Base-by-base conservation (phyloP, 2,329 filamentous ascomycete species). In the Diaporthe ilicicola region DNA sequence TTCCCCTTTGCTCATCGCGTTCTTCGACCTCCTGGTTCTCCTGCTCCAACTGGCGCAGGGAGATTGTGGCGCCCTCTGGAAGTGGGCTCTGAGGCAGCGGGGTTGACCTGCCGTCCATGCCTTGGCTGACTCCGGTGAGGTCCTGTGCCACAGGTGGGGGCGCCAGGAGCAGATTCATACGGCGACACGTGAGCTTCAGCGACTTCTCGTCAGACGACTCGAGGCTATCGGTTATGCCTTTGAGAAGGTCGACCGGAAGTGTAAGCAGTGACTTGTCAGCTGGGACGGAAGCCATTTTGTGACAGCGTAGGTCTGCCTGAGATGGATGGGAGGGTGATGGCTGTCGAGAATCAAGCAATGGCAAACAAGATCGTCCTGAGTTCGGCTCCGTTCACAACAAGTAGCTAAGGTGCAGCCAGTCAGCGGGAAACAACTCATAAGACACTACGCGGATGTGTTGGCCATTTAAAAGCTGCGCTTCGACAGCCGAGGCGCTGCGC, bases 11-110 rank as follows among this genome's bases (percentile, higher is more conserved):
- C 1, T 22, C 39, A 4, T 70, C 69, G 22, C 69, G 69, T 19
- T 70, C 42, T 34, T 70, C 69, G 29, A 70, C 69, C 24, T 70
- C 69, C n/a, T 50, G 50, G 51, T 70, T 70, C 61, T 70, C 69
- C 51, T 56, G 51, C 69, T 70, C 69, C 42, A 70, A 54, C 42
- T 61, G 22, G 9, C 50, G 69, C 17, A 70, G 50, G 4, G 59
- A 56, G 7, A 19, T 56, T 19, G 69, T 59, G 32, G 61, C 39
- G 10, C 15, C 29, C 61, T 48, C 53, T 17, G 61, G 61, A 37
- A 70, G 51, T 8, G 69, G 69, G 42, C 69, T 70, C 61, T 70
- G 69, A 24, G 69, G 61, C 8, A 70, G 59, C 15, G 69, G 69
- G 42, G 69, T 70, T 13, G 69, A 50, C 9, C 69, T 64, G 17